Evolutionary conservation across 2,329 filamentous ascomycete species (phyloP), one percentile per base, ranked within the genome.

Genomic region (Diaporthe amygdali): DNA sequence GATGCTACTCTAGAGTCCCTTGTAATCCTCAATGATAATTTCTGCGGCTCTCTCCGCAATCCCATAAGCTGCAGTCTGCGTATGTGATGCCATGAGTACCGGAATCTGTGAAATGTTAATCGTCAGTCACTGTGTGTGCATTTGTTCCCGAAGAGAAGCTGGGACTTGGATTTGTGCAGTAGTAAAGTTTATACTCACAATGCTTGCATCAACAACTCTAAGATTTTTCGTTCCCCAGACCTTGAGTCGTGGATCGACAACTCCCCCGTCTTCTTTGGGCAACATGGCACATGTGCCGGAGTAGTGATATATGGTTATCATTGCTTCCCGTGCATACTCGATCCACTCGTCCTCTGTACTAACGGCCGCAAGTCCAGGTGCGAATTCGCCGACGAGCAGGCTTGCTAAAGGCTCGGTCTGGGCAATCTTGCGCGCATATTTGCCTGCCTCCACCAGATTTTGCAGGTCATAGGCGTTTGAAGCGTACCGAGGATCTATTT

Each of bases 231-330:
- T 81, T 2, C 83, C 83, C 72, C 83, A 83, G 0, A 85, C 83
- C 51, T 77, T 72, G 41, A 84, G 74, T n/a, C 78, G 74, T 22
- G 81, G 73, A 66, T 82, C 79, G 1, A 85, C 83, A 9, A 84
- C 83, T 22, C 83, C 83, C 8, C 82, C 83, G 6, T 81, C 76
- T 37, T 78, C 78, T 22, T 76, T 76, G 10, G 81, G 81, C 71
- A 84, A 75, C 83, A 85, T 84, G 3, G 83, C 79, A 47, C 80
- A 77, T 4, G 83, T 84, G 4, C 83, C 81, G 20, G 76, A 77
- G 2, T 80, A 79, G 74, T 84, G 83, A 56, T 81, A 85, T 47
- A 70, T 51, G 14, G 27, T 66, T 5, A 49, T 27, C 63, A 68
- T 61, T 2, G 54, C 17, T 25, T 51, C 17, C 46, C 25, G 37